Base-by-base conservation (phyloP, 495 filamentous ascomycete species). In the Hypoxylon subgilvum region DNA sequence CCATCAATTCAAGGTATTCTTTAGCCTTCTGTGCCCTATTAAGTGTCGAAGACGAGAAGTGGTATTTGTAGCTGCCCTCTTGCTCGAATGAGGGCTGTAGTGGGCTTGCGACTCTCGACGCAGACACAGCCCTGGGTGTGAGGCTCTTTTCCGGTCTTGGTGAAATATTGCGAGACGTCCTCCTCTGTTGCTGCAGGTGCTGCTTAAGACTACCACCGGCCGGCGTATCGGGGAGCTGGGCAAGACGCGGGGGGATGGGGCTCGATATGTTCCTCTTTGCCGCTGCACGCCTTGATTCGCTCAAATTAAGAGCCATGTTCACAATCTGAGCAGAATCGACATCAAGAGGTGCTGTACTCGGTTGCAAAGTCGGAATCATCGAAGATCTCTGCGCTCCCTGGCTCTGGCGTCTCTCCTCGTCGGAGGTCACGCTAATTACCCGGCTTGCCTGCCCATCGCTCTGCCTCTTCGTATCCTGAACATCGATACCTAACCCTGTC, bases 271-370 rank as follows among this genome's bases (percentile, higher is more conserved):
- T 76, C 40, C 85, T 76, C 43, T 79, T 74, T 19, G 82, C 75
- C 14, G 83, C 82, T 30, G 86, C 79, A 49, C 84, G 81, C 45
- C 92, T 80, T 25, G 89, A 92, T 67, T 96, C 90, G 74, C 88
- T 96, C 42, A 97, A 72, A 65, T 87, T 93, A 67, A 97, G 74
- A 1, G 92, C 92, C 71, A 97, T 86, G 64, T 88, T 91, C 30
- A 97, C 90, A 52, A 97, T 92, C 70, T 96, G 88, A 14, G 88
- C 79, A 16, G 90, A 86, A 61, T 97, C 91, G 13, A 82, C 74
- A 71, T 91, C 88, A 9, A 88, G 47, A 7, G 66, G 62, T 4
- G 61, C 61, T 16, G 68, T 56, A 25, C 40, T 65, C 5, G 66
- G 57, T 51, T 63, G 66, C 9, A 34, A 41, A 16, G 57, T 62